phyloP scores from a whole-genome alignment of 495 filamentous ascomycete genomes.

The Talaromyces wortmannii region DNA sequence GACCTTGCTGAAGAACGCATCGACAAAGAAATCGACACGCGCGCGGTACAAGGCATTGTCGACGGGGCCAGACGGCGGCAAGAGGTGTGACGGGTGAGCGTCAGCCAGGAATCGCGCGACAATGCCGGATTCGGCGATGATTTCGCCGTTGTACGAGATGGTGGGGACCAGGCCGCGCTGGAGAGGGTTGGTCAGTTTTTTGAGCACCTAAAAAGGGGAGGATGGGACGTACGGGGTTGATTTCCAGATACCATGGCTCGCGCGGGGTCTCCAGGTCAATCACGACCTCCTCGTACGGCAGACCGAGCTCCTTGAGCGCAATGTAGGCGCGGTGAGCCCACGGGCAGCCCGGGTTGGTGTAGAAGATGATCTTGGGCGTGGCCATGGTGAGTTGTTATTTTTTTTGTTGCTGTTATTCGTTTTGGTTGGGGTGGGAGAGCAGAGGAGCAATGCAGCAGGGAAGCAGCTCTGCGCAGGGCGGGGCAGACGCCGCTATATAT shows the following conservation, averaged over 20 bases:
- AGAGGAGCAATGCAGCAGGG: too few relatives aligned
- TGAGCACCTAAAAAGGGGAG: background rate
- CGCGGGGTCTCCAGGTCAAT: slow-evolving; percentile 70
- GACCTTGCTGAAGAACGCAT: slow-evolving; percentile 64
- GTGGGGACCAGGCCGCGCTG: slow-evolving; percentile 72
- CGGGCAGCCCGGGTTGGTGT: slow-evolving; percentile 73
- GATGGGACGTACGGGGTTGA: slow-evolving; percentile 63
- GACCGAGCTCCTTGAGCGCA: slow-evolving; percentile 60
- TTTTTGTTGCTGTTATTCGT: background rate
- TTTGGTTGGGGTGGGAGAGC: background rate
- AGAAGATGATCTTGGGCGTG: slow-evolving; percentile 49
- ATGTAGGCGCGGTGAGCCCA: slow-evolving; percentile 83
- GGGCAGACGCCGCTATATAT: background rate
- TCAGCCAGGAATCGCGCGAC: slow-evolving; percentile 71
- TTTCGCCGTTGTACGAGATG: slow-evolving; percentile 60
- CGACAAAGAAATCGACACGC: slow-evolving; percentile 66
- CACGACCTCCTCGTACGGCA: slow-evolving; percentile 72
- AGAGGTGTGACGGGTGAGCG: slow-evolving; percentile 41
- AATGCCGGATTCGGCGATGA: slow-evolving; percentile 69
- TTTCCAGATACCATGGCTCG: slow-evolving; percentile 73
- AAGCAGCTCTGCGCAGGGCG: background rate
- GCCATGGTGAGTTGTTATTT: slow-evolving; percentile 18
- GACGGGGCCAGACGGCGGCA: slow-evolving; percentile 24
- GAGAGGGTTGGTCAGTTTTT: background rate
- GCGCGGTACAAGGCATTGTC: slow-evolving; percentile 56